Percentiles rank a stretch among this genome's conserved stretches.
Evolutionary conservation across 148 eudicot genomes (phyloP).

Genomic region (Silene conica): DNA sequence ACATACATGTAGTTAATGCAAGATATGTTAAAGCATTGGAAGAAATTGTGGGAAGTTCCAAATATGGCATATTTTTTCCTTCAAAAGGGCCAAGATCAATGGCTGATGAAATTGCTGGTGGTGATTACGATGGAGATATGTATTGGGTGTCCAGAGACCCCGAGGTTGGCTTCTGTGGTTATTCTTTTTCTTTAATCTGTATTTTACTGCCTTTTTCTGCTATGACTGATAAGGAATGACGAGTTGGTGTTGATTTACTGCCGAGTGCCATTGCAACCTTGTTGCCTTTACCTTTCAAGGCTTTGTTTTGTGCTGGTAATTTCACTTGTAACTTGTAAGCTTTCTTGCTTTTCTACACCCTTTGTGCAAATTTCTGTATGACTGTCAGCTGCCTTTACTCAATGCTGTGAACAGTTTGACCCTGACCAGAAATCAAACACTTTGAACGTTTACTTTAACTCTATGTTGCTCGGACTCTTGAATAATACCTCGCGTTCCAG

Average conservation of each 20-base stretch:
- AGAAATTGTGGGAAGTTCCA: slow-evolving; percentile 60
- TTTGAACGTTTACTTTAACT: too few species aligned
- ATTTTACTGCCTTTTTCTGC: not conserved
- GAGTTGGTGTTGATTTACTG: not conserved
- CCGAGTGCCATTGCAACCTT: too few species aligned
- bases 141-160: slow-evolving; percentile 75
- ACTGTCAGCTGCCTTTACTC: too few species aligned
- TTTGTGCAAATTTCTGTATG: too few species aligned
- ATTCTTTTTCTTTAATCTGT: not conserved
- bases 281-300: too few species aligned
- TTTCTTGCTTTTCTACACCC: too few species aligned
- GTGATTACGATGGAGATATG: slow-evolving; percentile 87
- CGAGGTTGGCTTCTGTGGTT: slow-evolving; percentile 38
- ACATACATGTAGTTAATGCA: slow-evolving; percentile 62
- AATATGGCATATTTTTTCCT: slow-evolving; percentile 71
- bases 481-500: too few species aligned
- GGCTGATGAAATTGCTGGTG: slow-evolving; percentile 80
- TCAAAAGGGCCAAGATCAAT: slow-evolving; percentile 60
- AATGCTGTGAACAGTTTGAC: too few species aligned
- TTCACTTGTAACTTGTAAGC: too few species aligned
- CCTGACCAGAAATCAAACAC: too few species aligned
- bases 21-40: slow-evolving; percentile 40
- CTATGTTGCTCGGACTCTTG: too few species aligned
- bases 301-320: too few species aligned
- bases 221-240: not conserved